phyloP scores from a whole-genome alignment of 2,329 filamentous ascomycete species.

The Cladosporium colombiae region DNA sequence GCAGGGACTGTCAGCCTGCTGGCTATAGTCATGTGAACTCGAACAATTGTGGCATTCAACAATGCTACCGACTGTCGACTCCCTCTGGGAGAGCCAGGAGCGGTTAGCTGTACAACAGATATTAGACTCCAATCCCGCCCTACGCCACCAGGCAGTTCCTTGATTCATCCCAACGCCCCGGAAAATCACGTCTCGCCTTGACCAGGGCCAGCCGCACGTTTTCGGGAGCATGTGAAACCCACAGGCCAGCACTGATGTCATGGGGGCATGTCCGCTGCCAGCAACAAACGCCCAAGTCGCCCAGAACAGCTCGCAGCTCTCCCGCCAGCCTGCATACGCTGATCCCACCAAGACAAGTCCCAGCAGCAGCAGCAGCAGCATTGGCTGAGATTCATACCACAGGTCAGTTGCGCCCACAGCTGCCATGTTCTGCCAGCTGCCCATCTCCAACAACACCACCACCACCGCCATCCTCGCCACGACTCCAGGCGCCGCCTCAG shows the following conservation, averaged over 20 bases:
- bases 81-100: too few species aligned
- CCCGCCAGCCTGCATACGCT: neutral
- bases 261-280: neutral
- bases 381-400: neutral
- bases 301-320: neutral
- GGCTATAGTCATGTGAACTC: neutral
- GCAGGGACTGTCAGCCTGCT: conserved; percentile 6
- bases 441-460: neutral
- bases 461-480: neutral
- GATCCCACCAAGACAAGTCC: conserved; percentile 1
- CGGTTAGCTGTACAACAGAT: neutral
- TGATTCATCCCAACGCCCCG: neutral
- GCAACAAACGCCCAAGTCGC: neutral
- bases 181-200: neutral
- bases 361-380: neutral
- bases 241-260: neutral
- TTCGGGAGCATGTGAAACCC: conserved; percentile 8
- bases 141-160: neutral
- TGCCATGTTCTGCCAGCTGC: neutral
- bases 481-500: conserved; percentile 4
- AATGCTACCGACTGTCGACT: too few species aligned
- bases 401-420: neutral
- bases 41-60: too few species aligned
- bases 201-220: neutral
- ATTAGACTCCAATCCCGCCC: neutral